Evolutionary conservation across 2,329 filamentous ascomycete species (phyloP).

Genomic region (Aspergillus pseudotamarii): DNA sequence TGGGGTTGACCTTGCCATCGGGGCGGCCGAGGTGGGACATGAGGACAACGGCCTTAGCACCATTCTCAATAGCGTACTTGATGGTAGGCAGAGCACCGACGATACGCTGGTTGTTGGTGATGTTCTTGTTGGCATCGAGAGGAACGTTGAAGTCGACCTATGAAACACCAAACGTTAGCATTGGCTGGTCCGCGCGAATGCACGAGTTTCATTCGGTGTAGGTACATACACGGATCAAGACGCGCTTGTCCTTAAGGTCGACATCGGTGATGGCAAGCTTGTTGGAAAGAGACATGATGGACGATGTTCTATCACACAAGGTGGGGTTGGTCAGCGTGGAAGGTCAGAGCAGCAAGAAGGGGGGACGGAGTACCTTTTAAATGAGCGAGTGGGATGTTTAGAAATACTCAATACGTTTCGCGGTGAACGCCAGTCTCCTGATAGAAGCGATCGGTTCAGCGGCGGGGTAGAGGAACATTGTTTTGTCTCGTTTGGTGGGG

Average conservation of each 20-base stretch:
- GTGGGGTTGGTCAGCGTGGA: constrained; percentile 7
- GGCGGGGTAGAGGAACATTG: constrained; percentile 26
- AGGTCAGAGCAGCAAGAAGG: constrained; percentile 14
- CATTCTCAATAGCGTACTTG: constrained; percentile 87
- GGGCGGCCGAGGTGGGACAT: constrained; percentile 99
- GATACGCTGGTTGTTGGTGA: constrained; percentile 99
- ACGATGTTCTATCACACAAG: constrained; percentile 13
- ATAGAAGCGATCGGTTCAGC: constrained; percentile 15
- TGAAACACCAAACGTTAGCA: constrained; percentile 17
- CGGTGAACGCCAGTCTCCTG: constrained; percentile 24
- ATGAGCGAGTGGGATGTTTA: constrained; percentile 9
- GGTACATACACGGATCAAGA: constrained; percentile 87
- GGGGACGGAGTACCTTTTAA: constrained; percentile 13
- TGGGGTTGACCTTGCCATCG: constrained; percentile 83
- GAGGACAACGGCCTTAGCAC: constrained; percentile 88
- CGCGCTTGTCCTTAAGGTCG: constrained; percentile 97
- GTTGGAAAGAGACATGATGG: constrained; percentile 90
- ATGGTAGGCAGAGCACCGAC: constrained; percentile 93
- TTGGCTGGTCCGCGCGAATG: not conserved
- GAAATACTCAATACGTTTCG: constrained; percentile 22
- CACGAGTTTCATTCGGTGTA: too few species aligned
- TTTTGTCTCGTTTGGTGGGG: constrained; percentile 29
- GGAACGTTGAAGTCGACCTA: constrained; percentile 99
- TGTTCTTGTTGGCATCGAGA: constrained; percentile 85
- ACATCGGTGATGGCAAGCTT: constrained; percentile 97